These are phyloP conservation scores for Daldinia loculata DNA, from an alignment of 495 filamentous ascomycete species.

Conservation along the genomic window DNA sequence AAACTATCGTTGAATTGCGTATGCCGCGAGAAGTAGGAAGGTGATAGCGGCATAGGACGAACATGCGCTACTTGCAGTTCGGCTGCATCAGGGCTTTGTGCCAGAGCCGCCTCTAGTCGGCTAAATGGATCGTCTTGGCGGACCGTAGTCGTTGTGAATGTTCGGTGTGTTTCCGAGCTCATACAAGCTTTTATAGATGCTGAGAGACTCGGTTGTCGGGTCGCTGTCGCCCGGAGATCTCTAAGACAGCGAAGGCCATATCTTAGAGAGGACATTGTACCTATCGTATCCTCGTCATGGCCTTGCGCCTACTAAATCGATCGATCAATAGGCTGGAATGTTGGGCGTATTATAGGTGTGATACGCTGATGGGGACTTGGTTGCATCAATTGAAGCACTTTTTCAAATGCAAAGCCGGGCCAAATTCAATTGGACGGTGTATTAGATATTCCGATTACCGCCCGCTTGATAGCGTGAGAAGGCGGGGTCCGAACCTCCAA, in stretches of 20 bases:
- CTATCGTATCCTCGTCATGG: constrained; percentile 44
- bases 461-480: neutral
- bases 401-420: constrained; percentile 10
- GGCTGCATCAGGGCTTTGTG: constrained; percentile 25
- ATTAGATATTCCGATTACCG: constrained; percentile 36
- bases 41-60: constrained; percentile 82
- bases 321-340: neutral
- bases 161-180: constrained; percentile 23
- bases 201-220: constrained; percentile 34
- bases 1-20: constrained; percentile 87
- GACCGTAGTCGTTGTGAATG: constrained; percentile 31
- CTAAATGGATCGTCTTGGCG: constrained; percentile 12
- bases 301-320: constrained; percentile 17
- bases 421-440: constrained; percentile 28
- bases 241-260: constrained; percentile 44
- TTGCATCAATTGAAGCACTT: constrained; percentile 23
- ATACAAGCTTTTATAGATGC: constrained; percentile 13
- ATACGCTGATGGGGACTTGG: neutral
- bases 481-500: constrained; percentile 4
- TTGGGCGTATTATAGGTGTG: neutral
- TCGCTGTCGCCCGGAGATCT: constrained; percentile 27
- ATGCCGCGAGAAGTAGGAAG: constrained; percentile 90
- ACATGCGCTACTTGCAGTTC: constrained; percentile 51
- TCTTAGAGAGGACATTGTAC: constrained; percentile 45
- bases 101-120: constrained; percentile 33